Evolutionary conservation across 208 protist species (phyloP).

Genomic region (Leishmania tarentolae): DNA sequence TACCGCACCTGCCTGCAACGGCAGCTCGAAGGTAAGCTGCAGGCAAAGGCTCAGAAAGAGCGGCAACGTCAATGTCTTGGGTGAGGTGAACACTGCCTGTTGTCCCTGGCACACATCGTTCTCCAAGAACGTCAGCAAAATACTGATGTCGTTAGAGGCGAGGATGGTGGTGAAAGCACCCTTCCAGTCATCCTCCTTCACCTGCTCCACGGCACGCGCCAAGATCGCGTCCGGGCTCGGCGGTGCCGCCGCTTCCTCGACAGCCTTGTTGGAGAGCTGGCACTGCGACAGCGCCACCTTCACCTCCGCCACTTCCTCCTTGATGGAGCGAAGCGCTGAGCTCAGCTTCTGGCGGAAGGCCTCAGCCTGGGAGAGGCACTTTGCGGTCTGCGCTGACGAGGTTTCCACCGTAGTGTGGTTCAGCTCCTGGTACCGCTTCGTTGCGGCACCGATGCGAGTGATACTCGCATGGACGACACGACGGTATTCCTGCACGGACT

Average conservation of each 20-base stretch:
- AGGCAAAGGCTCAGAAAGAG: slow-evolving; percentile 85
- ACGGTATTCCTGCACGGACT: slow-evolving; percentile 63
- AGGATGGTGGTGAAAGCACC: slow-evolving; percentile 70
- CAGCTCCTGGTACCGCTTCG: slow-evolving; percentile 37
- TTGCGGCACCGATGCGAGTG: slow-evolving; percentile 39
- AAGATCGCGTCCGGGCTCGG: slow-evolving; percentile 75
- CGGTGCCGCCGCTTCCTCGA: slow-evolving; percentile 14
- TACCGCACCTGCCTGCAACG: slow-evolving; percentile 45
- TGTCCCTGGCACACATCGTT: slow-evolving; percentile 75
- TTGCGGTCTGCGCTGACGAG: slow-evolving; percentile 33
- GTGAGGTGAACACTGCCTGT: slow-evolving; percentile 49
- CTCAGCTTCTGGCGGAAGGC: slow-evolving; percentile 43
- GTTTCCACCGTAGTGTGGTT: slow-evolving; percentile 45
- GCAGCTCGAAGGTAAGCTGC: slow-evolving; percentile 81
- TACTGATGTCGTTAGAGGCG: slow-evolving; percentile 70
- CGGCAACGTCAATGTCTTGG: slow-evolving; percentile 64
- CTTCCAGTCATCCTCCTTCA: slow-evolving; percentile 69
- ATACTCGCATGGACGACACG: slow-evolving; percentile 56
- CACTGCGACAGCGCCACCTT: slow-evolving; percentile 40
- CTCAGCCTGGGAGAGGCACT: slow-evolving; percentile 35
- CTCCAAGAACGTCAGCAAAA: slow-evolving; percentile 83
- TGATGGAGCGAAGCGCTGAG: slow-evolving; percentile 40
- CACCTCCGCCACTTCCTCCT: slow-evolving; percentile 57
- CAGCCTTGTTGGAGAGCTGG: slow-evolving; percentile 18
- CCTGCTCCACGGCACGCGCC: slow-evolving; percentile 51